phyloP scores from a whole-genome alignment of 208 protist genomes.

The Crithidia mellificae region DNA sequence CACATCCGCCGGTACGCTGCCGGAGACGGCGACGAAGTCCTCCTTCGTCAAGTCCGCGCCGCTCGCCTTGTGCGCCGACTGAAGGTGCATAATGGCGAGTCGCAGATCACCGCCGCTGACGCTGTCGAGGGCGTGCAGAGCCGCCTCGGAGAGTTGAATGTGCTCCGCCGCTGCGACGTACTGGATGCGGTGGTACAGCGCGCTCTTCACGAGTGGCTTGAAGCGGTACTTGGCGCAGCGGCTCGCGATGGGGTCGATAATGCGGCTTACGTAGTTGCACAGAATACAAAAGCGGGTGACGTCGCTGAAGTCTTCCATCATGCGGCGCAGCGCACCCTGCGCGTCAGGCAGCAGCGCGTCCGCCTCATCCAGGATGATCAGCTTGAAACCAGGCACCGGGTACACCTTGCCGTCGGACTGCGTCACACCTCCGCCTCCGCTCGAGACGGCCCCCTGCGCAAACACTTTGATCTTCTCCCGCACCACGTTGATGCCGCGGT shows the following conservation, averaged over 20 bases:
- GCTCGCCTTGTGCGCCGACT: slow-evolving; percentile 88
- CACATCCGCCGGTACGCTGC: slow-evolving; percentile 68
- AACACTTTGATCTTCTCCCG: slow-evolving; percentile 99
- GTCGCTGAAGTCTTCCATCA: slow-evolving; percentile 98
- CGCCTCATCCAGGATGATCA: slow-evolving; percentile 99
- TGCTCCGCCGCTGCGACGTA: slow-evolving; percentile 89
- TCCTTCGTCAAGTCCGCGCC: slow-evolving; percentile 74
- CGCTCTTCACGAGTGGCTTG: slow-evolving; percentile 88
- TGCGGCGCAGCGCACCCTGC: slow-evolving; percentile 97
- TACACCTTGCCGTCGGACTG: slow-evolving; percentile 88
- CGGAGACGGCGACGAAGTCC: slow-evolving; percentile 87
- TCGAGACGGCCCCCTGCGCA: slow-evolving; percentile 90
- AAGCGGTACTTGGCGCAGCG: slow-evolving; percentile 99
- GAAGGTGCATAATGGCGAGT: slow-evolving; percentile 95
- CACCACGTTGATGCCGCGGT: slow-evolving; percentile 99
- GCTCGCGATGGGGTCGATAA: slow-evolving; percentile 99
- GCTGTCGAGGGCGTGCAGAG: slow-evolving; percentile 73
- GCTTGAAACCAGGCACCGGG: slow-evolving; percentile 95
- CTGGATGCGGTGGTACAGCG: slow-evolving; percentile 86
- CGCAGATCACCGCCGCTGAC: slow-evolving; percentile 97
- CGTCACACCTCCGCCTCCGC: slow-evolving; percentile 45
- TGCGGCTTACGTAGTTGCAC: slow-evolving; percentile 99
- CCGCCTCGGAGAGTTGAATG: slow-evolving; percentile 68
- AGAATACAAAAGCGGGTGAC: slow-evolving; percentile 99
- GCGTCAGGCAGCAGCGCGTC: slow-evolving; percentile 98